Base-by-base conservation (phyloP, 257 asterid species). In the Solanum etuberosum region DNA sequence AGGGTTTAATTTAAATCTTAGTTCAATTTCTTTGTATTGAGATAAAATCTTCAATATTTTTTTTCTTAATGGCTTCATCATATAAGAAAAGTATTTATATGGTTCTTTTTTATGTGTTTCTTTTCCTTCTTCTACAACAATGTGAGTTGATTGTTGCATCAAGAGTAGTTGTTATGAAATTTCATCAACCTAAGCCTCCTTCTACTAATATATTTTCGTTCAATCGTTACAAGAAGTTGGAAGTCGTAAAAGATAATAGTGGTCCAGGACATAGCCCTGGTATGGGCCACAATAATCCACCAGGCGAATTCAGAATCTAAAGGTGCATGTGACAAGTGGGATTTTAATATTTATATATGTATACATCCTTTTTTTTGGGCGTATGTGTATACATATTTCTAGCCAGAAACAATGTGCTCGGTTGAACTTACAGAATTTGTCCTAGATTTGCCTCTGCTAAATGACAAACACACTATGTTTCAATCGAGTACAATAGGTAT, bases 261-360 rank as follows among this genome's bases (percentile, higher is more conserved):
- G 84, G 84, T 46, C 84, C 84, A 80, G 84, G 84, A 9, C 84
- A 80, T 46, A 80, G 84, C 25, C 84, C 84, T 27, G 84, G 84
- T 15, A 80, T 80, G 84, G 84, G 84, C 84, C 84, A 80, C 38
- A 9, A 80, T 27, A 29, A 80, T 80, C 84, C 84, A 43, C 84
- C 67, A 15, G 67, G 84, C 27, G 5, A 72, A 20, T 9, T 5
- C 9, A 20, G 0, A 8, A 72, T 34, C 25, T 70, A 70, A 10
- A 31, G 3, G 6, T 68, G 12, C n/a, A n/a, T 68, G 38, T 68
- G 2, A 70, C 14, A 9, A 20, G 29, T 72, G 80, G 3, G 16
- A 20, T 34, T 12, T 72, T 72, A 35, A 5, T 20, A 48, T 43
- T 43, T 43, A 43, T 43, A 2, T 7, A 71, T 71, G 43, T 9